phyloP scores from a whole-genome alignment of 257 asterid genomes.

The Solanum okadae region DNA sequence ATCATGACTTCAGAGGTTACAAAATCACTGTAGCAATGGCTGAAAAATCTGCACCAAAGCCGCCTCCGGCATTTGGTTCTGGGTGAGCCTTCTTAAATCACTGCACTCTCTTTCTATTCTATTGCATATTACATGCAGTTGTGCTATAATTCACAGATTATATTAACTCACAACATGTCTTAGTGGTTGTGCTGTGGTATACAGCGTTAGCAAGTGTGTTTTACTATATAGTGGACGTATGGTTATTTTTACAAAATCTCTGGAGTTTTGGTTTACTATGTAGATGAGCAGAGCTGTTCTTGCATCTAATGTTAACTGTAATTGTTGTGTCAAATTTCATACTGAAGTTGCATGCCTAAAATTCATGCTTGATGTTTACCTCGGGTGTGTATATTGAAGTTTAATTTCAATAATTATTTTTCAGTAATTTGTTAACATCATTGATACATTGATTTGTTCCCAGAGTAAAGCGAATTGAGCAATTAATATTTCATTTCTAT shows the following conservation, averaged over 20 bases:
- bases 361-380: not conserved
- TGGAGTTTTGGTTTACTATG: not conserved
- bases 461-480: not conserved
- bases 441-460: not conserved
- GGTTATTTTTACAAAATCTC: not conserved
- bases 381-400: not conserved
- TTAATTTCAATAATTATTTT: not conserved
- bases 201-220: not conserved
- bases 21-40: constrained; percentile 89
- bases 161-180: not conserved
- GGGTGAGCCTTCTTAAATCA: constrained; percentile 37
- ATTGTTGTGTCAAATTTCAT: not conserved
- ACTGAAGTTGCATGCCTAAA: not conserved
- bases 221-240: not conserved
- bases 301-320: not conserved
- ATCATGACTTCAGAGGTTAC: constrained; percentile 70
- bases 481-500: not conserved
- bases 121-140: not conserved
- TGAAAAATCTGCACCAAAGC: constrained; percentile 93
- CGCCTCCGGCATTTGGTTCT: constrained; percentile 58
- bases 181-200: not conserved
- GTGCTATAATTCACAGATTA: not conserved
- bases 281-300: not conserved
- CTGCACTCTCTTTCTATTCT: not conserved
- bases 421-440: not conserved